Base-by-base conservation (phyloP, 148 eudicot species). In the Vaccinium macrocarpon region DNA sequence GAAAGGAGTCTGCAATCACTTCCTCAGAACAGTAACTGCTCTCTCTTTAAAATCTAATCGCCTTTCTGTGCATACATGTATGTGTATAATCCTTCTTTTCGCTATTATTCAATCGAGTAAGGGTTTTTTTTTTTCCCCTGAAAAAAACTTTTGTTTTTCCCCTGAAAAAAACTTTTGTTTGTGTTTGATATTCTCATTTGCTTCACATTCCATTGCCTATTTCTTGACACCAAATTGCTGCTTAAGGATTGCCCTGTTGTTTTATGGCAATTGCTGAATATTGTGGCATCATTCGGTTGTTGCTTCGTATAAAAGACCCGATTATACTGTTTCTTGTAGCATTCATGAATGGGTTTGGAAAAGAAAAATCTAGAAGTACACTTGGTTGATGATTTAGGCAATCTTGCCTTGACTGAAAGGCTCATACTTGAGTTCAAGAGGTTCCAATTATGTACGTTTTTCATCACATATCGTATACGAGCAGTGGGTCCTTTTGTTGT, bases 1-100 rank as follows among this genome's bases (percentile, higher is more conserved):
- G 18, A 88, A 82, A 61, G 93, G 94, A 23, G 82, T 93, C 57
- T 96, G 99, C 92, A 91, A 92, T 88, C 99, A 93, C 62, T 96
- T 96, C 84, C 70, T 93, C 48, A 88, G 88, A 42, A 94, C 98
- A 84, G 99, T 96, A 88, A 27, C 57, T 19, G 16, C 71, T 55
- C 74, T 85, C 57, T 50, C 76, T 61, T 13, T 64, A 62, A 12
- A n/a, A 12, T 25, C 5, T 16, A 14, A 8, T 23, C 59, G 27
- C 46, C 13, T 38, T 21, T 72, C 9, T 7, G 4, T 16, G 42
- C 42, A 29, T 29, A 70, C 13, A 13, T n/a, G n/a, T 27, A 25
- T 15, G 49, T 35, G 48, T 72, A 72, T 32, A 72, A 32, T 71
- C 19, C 42, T 21, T 62, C 53, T 61, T 23, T 29, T 57, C 15